phyloP scores from a whole-genome alignment of 2,329 filamentous ascomycete species.

The Lecanicillium sp. region DNA sequence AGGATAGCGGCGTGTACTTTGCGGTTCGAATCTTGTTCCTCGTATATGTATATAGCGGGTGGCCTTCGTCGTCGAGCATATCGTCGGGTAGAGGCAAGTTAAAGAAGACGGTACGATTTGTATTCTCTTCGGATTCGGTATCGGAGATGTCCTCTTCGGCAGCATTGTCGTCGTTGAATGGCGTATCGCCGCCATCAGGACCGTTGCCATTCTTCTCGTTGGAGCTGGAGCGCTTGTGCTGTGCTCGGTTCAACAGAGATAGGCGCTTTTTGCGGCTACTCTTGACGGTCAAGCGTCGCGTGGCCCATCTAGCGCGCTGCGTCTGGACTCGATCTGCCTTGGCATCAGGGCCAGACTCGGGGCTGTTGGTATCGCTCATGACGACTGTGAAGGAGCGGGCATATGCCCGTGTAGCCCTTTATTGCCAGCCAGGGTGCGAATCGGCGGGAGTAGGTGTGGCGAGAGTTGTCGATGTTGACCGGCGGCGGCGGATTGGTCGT shows the following conservation, averaged over 20 bases:
- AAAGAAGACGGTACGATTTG: slow-evolving; percentile 65
- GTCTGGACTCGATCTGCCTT: slow-evolving; percentile 28
- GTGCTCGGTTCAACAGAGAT: slow-evolving; percentile 70
- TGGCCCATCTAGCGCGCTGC: slow-evolving; percentile 90
- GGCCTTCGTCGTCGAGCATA: slow-evolving; percentile 72
- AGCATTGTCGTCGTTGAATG: slow-evolving; percentile 18
- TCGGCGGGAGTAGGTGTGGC: no score
- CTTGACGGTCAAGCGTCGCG: slow-evolving; percentile 72
- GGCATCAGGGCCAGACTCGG: slow-evolving; percentile 19
- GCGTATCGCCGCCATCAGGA: slow-evolving; percentile 26
- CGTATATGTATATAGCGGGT: slow-evolving; percentile 60
- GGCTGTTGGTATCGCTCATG: slow-evolving; percentile 23
- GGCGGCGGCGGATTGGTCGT: no score
- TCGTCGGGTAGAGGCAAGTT: slow-evolving; percentile 71
- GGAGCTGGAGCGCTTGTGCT: slow-evolving; percentile 52
- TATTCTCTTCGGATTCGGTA: slow-evolving; percentile 29
- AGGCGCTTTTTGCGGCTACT: slow-evolving; percentile 71
- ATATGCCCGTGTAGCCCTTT: slow-evolving; percentile 7
- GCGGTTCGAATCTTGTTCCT: slow-evolving; percentile 97
- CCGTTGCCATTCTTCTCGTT: slow-evolving; percentile 58
- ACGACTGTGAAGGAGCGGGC: slow-evolving; percentile 12
- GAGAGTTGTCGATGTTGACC: no score
- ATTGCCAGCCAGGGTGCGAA: no score
- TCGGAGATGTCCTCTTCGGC: slow-evolving; percentile 22
- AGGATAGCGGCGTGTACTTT: slow-evolving; percentile 93